Base-by-base conservation (phyloP, 108 stramenopile genomes). In the Nannochloropsis salina region DNA sequence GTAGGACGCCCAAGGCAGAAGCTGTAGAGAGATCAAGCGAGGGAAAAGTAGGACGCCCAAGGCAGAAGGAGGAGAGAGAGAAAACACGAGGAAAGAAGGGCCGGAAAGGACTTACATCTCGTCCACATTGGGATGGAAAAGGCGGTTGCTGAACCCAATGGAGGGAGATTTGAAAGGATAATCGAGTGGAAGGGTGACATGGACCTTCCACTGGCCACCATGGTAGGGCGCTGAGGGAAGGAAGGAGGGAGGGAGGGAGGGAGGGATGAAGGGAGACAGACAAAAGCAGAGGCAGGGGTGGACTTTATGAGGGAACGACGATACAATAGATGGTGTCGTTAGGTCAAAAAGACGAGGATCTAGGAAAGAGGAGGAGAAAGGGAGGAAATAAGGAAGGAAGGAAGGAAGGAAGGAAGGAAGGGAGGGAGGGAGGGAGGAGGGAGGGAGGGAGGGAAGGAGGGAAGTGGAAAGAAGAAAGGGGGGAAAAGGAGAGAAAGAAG, bases 121-220 rank as follows among this genome's bases (percentile, higher is more conserved):
- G 43, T 91, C 90, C 31, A 92, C 91, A 45, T 92, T 92, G 8
- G 91, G 91, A 86, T 92, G 91, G 43, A 85, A 91, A 42, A 92
- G 89, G 21, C 89, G 45, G 89, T 91, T 91, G 31, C 86, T 84
- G 89, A 92, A 92, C 5, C 91, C 91, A 42, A 92, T 91, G 18
- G 91, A 91, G 6, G 91, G 91, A 10, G 87, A 88, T 74, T 87
- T 90, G 91, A 86, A 92, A 6, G 91, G 91, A 41, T 91, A 91
- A 42, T 91, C 91, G 43, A 44, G 85, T 4, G 91, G 91, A 81
- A 91, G 82, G 40, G 90, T 87, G 15, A 91, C 91, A 41, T 91
- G 90, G 40, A 91, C 91, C 81, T 90, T 85, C 91, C 91, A 91
- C 42, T 86, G 42, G 4, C 91, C 91, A 8, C 91, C 91, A 41